Evolutionary conservation across 208 protist genomes (phyloP), one percentile per base, ranked within the genome.

Genomic region (Crithidia expoeki): DNA sequence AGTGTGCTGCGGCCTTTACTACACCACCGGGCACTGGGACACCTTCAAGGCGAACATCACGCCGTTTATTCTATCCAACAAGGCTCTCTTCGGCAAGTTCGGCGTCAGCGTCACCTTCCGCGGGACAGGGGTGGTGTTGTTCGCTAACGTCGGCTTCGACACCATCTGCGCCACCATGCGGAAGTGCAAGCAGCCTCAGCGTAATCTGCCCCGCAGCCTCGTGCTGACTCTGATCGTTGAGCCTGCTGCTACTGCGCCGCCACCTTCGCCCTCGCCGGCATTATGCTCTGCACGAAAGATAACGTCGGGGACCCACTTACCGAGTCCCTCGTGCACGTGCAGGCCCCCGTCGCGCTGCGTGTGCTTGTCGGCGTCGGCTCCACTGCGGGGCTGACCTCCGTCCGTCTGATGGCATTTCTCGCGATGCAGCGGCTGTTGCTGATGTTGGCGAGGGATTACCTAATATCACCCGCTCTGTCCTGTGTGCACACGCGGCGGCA

Each of bases 101-200:
- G 69, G 69, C 28, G 11, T 64, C 61, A 75, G 61, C 50, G 61
- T 59, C 69, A 63, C 68, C 53, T 68, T 75, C n/a, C 51, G 69
- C 21, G 53, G 69, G 7, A 61, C 61, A 23, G 53, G 59, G 5
- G 69, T 68, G 11, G 69, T 68, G 33, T 66, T 74, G 40, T 74
- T 75, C 52, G 60, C 69, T 23, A 63, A 75, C 33, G 59, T 75
- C 60, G 60, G 61, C 61, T 75, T 75, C 61, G 69, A 64, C 61
- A 68, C 61, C 4, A 68, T 75, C 51, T 75, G 69, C 33, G 69
- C 61, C 42, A 75, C 69, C 21, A 61, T 60, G 19, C 69, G 61
- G 42, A 52, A 74, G 32, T 68, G 69, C 53, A 67, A 68, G 53
- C 69, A 55, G 69, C 60, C 60, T 1, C 69, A 68, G 52, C 52